These are phyloP conservation scores for Iodosphaeria phyllophila DNA, from an alignment of 2,329 filamentous ascomycete genomes.

Conservation along the genomic window DNA sequence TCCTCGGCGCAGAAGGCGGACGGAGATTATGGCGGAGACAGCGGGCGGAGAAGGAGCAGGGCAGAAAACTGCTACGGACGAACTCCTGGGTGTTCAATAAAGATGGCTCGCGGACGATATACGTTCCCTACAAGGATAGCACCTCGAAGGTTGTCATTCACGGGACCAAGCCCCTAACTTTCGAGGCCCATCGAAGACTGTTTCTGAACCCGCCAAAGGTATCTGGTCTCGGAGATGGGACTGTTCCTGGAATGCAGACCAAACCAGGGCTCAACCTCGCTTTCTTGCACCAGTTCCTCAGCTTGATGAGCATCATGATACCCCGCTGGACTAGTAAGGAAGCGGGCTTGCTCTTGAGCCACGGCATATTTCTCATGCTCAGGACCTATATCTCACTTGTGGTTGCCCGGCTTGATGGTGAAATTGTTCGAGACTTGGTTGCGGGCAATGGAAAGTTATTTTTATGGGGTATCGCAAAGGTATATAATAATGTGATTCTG, in stretches of 20 bases:
- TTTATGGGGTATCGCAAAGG: conserved; percentile 70
- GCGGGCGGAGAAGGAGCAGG: conserved; percentile 64
- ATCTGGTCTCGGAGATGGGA: conserved; percentile 54
- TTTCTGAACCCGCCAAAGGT: conserved; percentile 84
- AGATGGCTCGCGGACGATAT: conserved; percentile 87
- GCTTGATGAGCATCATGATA: conserved; percentile 93
- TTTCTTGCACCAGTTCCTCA: conserved; percentile 92
- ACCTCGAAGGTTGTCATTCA: conserved; percentile 85
- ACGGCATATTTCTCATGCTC: conserved; percentile 76
- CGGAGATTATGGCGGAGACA: conserved; percentile 57
- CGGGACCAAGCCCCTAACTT: conserved; percentile 80
- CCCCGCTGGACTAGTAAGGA: conserved; percentile 92
- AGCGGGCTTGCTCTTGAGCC: conserved; percentile 73
- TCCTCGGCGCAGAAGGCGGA: conserved; percentile 62
- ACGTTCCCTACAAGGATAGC: conserved; percentile 75
- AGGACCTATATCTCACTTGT: conserved; percentile 87
- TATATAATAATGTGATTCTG: conserved; percentile 12
- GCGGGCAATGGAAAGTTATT: conserved; percentile 82
- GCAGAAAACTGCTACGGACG: conserved; percentile 61
- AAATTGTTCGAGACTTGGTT: conserved; percentile 92
- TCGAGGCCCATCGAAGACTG: conserved; percentile 84
- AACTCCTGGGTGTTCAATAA: conserved; percentile 91
- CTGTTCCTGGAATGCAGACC: conserved; percentile 71
- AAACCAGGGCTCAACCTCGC: conserved; percentile 91
- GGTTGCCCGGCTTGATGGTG: conserved; percentile 81